phyloP scores from a whole-genome alignment of 2,329 filamentous ascomycete species.

The Akanthomyces muscarius region DNA sequence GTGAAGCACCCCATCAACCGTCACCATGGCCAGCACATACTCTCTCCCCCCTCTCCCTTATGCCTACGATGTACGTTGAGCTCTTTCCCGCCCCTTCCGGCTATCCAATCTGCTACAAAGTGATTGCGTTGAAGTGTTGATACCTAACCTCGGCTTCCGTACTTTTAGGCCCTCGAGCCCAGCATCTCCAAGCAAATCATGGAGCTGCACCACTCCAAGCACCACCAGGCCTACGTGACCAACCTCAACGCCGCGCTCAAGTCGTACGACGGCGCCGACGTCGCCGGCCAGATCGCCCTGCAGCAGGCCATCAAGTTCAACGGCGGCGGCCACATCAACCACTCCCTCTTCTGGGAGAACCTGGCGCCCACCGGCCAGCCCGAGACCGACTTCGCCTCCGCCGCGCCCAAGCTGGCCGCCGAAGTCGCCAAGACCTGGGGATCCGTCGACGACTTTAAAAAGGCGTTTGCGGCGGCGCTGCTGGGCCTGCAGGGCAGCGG shows the following conservation, averaged over 20 bases:
- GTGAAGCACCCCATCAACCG: neutral
- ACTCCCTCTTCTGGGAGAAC: slow-evolving; percentile 89
- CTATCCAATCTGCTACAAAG: neutral
- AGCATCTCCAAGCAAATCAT: slow-evolving; percentile 76
- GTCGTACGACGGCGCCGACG: slow-evolving; percentile 58
- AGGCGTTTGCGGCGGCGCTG: slow-evolving; percentile 61
- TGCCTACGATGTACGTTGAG: slow-evolving; percentile 59
- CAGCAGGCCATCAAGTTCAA: slow-evolving; percentile 78
- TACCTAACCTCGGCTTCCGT: neutral
- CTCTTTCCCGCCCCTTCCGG: neutral
- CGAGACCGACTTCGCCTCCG: slow-evolving; percentile 51
- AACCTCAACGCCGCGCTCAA: slow-evolving; percentile 67
- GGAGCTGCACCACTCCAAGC: slow-evolving; percentile 75
- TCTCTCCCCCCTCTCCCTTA: slow-evolving; percentile 64
- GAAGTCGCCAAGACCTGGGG: slow-evolving; percentile 66
- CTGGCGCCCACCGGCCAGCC: slow-evolving; percentile 58
- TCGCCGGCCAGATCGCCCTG: slow-evolving; percentile 62
- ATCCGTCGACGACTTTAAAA: slow-evolving; percentile 60
- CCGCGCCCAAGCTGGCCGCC: slow-evolving; percentile 54
- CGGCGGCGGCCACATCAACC: slow-evolving; percentile 89
- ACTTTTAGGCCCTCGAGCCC: slow-evolving; percentile 60
- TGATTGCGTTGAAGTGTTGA: neutral
- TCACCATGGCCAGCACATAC: slow-evolving; percentile 43
- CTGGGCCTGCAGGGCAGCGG: slow-evolving; percentile 76
- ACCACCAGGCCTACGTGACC: slow-evolving; percentile 74